Evolutionary conservation across 305 asterid genomes (phyloP).

Genomic region (Fraxinus albicans): DNA sequence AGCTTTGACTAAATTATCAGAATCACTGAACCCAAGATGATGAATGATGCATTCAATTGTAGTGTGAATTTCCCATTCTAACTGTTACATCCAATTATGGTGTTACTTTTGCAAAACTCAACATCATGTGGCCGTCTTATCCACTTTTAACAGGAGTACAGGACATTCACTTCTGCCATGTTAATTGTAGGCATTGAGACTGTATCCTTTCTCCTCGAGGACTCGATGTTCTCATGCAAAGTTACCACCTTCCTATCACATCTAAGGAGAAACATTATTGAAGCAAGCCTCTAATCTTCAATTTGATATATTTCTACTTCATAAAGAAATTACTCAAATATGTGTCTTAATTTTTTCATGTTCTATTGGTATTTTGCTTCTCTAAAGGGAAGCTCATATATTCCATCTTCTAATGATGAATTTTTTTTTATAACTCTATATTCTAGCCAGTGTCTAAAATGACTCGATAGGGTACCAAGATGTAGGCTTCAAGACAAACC

Average conservation of each 20-base stretch:
- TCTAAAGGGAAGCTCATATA: slow-evolving; percentile 9
- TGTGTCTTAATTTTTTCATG: background rate
- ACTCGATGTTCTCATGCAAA: background rate
- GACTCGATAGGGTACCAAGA: background rate
- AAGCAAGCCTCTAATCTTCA: background rate
- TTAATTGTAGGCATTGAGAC: background rate
- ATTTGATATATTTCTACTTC: slow-evolving; percentile 9
- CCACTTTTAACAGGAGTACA: background rate
- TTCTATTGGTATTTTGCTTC: slow-evolving; percentile 1
- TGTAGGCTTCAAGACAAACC: background rate
- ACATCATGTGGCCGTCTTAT: slow-evolving; percentile 12
- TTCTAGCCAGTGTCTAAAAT: background rate
- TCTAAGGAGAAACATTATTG: background rate
- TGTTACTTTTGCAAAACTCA: background rate
- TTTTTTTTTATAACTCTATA: slow-evolving; percentile 14
- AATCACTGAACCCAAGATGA: background rate
- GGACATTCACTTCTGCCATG: background rate
- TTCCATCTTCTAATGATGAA: background rate
- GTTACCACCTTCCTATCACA: background rate
- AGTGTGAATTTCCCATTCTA: background rate
- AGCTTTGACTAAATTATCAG: background rate
- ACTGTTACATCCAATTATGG: background rate
- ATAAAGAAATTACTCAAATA: background rate
- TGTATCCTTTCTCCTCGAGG: background rate
- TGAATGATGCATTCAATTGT: slow-evolving; percentile 3